Evolutionary conservation across 768 basidiomycete species (phyloP).

Genomic region (Boletus insuetus): DNA sequence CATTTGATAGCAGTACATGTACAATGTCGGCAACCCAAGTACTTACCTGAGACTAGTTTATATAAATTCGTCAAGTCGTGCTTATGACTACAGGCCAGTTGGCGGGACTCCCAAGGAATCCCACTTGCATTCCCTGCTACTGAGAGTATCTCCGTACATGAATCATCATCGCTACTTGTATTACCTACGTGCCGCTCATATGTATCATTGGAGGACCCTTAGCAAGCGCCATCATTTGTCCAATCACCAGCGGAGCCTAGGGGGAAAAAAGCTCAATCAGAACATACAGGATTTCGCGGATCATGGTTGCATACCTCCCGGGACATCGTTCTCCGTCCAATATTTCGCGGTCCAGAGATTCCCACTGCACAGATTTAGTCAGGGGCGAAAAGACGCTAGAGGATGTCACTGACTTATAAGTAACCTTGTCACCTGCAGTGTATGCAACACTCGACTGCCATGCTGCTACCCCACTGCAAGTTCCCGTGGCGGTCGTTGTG

Average conservation of each 20-base stretch:
- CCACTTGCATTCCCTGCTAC: not conserved
- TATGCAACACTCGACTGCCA: constrained; percentile 48
- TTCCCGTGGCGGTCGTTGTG: constrained; percentile 29
- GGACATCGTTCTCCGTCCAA: constrained; percentile 59
- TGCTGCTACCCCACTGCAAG: constrained; percentile 47
- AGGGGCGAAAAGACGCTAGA: not conserved
- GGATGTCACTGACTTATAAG: constrained; percentile 44
- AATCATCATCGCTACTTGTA: not conserved
- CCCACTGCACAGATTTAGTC: constrained; percentile 7
- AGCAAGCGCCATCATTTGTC: constrained; percentile 56
- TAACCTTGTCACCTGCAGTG: constrained; percentile 49
- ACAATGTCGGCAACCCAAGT: too few species aligned
- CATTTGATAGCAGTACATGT: not conserved
- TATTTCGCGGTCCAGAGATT: constrained; percentile 52
- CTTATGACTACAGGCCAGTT: too few species aligned
- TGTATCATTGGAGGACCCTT: not conserved
- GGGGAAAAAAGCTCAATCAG: not conserved
- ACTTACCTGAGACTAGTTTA: too few species aligned
- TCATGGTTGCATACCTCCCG: constrained; percentile 33
- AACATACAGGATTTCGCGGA: not conserved
- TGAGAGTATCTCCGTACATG: not conserved
- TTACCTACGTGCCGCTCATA: not conserved
- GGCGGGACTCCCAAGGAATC: too few species aligned
- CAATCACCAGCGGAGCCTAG: constrained; percentile 51
- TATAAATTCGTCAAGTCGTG: too few species aligned